These are phyloP conservation scores for Sanghuangporus sanghuang DNA, from an alignment of 1,284 basidiomycete genomes.

Conservation along the genomic window DNA sequence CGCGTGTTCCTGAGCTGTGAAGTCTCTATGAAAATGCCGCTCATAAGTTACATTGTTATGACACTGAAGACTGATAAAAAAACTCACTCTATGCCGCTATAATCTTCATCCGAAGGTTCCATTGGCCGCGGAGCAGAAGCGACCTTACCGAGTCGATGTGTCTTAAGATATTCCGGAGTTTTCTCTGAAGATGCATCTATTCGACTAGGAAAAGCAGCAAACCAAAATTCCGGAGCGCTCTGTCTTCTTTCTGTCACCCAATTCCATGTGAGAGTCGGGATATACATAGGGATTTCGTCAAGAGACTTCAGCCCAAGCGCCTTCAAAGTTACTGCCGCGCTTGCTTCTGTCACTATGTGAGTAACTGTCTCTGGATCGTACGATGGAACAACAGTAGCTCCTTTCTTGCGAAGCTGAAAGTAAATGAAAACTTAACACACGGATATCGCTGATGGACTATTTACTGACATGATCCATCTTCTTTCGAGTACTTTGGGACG, in stretches of 20 bases:
- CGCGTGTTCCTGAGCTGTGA: background rate
- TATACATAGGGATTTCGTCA: constrained; percentile 50
- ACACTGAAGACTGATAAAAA: background rate
- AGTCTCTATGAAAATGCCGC: constrained; percentile 1
- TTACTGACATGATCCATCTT: constrained; percentile 58
- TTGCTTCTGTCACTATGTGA: constrained; percentile 55
- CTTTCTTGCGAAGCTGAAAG: constrained; percentile 50
- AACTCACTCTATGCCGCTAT: constrained; percentile 19
- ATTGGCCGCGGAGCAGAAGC: constrained; percentile 19
- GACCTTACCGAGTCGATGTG: constrained; percentile 2
- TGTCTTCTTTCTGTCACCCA: constrained; percentile 41
- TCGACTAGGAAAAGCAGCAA: constrained; percentile 43
- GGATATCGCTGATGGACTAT: background rate
- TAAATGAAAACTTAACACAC: background rate
- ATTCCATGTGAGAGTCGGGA: constrained; percentile 57
- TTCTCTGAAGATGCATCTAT: constrained; percentile 35
- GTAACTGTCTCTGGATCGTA: constrained; percentile 53
- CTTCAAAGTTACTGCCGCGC: constrained; percentile 31
- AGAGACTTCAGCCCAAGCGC: constrained; percentile 40
- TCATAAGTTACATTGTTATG: no score
- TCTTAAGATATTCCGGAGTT: background rate
- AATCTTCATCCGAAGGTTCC: background rate
- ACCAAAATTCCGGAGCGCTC: constrained; percentile 35
- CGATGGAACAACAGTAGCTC: constrained; percentile 48
- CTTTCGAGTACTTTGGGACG: constrained; percentile 42